A percentile compares a stretch with the other conserved stretches of the same genome.
These are phyloP conservation scores for Eremothecium cymbalariae DNA, from an alignment of 1,139 yeast species.

Conservation along the genomic window DNA sequence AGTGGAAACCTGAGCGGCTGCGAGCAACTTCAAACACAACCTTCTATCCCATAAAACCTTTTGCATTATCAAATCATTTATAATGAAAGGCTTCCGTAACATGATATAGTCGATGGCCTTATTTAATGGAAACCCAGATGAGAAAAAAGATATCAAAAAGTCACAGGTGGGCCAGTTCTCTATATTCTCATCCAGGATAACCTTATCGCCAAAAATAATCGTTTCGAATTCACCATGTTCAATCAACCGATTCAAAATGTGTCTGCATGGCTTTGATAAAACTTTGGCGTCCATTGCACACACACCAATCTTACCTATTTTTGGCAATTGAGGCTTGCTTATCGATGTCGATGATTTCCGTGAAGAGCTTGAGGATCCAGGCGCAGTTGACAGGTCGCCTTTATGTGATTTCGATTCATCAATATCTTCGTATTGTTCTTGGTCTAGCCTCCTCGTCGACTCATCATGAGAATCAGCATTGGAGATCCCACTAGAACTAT, in stretches of 20 bases:
- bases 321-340: constrained; percentile 47
- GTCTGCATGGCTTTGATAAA: constrained; percentile 89
- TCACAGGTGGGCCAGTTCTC: constrained; percentile 99
- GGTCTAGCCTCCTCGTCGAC: neutral
- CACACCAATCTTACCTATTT: constrained; percentile 90
- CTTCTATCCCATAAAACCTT: constrained; percentile 96
- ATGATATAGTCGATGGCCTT: constrained; percentile 90
- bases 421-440: constrained; percentile 2
- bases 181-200: constrained; percentile 81
- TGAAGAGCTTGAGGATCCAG: constrained; percentile 23
- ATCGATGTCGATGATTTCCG: constrained; percentile 29
- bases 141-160: constrained; percentile 82
- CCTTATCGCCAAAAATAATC: constrained; percentile 94
- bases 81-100: constrained; percentile 78
- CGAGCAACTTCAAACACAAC: constrained; percentile 71
- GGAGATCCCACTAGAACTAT: neutral
- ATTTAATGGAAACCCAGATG: constrained; percentile 93
- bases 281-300: constrained; percentile 99
- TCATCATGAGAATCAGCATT: constrained; percentile 1
- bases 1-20: constrained; percentile 77
- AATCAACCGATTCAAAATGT: constrained; percentile 76
- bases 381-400: constrained; percentile 10
- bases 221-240: constrained; percentile 96
- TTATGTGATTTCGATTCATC: too few relatives aligned
- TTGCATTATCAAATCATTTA: constrained; percentile 86